Conservation (phyloP, 805 yeast genomes). For the Lachancea thermotolerans region DNA sequence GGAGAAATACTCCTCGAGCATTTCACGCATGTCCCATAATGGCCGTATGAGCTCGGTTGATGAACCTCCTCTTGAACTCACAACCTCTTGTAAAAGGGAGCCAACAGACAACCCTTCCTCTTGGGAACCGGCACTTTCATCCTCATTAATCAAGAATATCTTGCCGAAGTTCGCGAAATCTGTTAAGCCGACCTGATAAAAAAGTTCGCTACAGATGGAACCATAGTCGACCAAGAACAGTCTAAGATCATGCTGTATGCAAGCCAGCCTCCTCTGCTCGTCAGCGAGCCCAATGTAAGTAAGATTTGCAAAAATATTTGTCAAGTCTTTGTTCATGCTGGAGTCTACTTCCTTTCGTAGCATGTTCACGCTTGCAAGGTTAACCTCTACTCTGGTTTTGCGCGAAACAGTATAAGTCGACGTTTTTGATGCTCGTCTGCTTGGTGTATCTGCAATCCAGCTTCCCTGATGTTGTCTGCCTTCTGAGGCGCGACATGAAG, state of each 20-base stretch:
- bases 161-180: slow-evolving; percentile 80
- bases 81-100: slow-evolving; percentile 16
- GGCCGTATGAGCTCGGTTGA: slow-evolving; percentile 23
- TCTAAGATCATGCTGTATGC: slow-evolving; percentile 79
- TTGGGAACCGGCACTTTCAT: slow-evolving; percentile 7
- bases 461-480: no score
- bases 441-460: not conserved
- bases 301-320: slow-evolving; percentile 61
- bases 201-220: slow-evolving; percentile 56
- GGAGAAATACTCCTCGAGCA: slow-evolving; percentile 77
- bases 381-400: slow-evolving; percentile 36
- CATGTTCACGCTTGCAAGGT: slow-evolving; percentile 51
- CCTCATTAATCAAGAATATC: slow-evolving; percentile 34
- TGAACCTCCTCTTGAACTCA: slow-evolving; percentile 14
- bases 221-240: slow-evolving; percentile 78
- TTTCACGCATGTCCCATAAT: slow-evolving; percentile 52
- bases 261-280: slow-evolving; percentile 55
- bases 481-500: not conserved
- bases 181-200: slow-evolving; percentile 71
- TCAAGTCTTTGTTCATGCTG: slow-evolving; percentile 44
- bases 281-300: slow-evolving; percentile 83
- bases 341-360: slow-evolving; percentile 47
- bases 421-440: not conserved
- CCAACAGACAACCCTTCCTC: slow-evolving; percentile 13
- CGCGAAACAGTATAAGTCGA: slow-evolving; percentile 13